Conservation (phyloP, 805 yeast genomes). For the Candida maris region DNA sequence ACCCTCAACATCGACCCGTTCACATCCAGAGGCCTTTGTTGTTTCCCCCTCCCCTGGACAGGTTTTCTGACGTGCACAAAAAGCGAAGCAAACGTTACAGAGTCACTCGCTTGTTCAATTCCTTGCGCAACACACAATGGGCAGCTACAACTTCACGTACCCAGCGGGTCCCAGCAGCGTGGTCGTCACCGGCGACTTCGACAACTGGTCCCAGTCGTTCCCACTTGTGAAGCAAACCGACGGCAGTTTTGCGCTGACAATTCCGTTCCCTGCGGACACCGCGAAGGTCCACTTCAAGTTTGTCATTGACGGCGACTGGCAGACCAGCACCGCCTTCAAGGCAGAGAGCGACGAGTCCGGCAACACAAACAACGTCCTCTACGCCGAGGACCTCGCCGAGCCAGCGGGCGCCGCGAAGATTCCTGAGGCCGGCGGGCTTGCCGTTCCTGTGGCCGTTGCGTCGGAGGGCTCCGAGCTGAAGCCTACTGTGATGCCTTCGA, state of each 20-base stretch:
- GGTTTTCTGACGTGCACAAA: too few species aligned
- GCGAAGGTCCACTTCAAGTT: constrained; percentile 44
- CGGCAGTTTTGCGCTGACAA: constrained; percentile 31
- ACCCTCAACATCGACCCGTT: too few species aligned
- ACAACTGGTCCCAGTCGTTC: constrained; percentile 51
- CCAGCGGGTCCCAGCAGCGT: constrained; percentile 38
- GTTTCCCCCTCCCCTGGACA: too few species aligned
- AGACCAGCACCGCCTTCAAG: constrained; percentile 36
- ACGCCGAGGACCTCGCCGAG: constrained; percentile 33
- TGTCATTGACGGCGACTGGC: constrained; percentile 61
- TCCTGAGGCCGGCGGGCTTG: constrained; percentile 48
- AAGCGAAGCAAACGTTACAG: too few species aligned
- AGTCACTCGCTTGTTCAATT: too few species aligned
- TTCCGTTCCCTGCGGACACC: constrained; percentile 25
- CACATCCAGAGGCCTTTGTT: too few species aligned
- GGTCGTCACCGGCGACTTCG: constrained; percentile 59
- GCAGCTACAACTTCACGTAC: constrained; percentile 27
- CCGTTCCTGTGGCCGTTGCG: constrained; percentile 21
- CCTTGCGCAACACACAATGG: too few species aligned
- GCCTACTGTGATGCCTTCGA: constrained; percentile 45
- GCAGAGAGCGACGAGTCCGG: constrained; percentile 48
- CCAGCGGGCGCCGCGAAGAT: constrained; percentile 33
- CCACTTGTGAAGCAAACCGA: constrained; percentile 44
- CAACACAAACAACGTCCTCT: constrained; percentile 48
- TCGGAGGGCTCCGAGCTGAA: not conserved